These are phyloP conservation scores for Fusarium burgessii DNA, from an alignment of 2,329 filamentous ascomycete genomes.

Conservation along the genomic window DNA sequence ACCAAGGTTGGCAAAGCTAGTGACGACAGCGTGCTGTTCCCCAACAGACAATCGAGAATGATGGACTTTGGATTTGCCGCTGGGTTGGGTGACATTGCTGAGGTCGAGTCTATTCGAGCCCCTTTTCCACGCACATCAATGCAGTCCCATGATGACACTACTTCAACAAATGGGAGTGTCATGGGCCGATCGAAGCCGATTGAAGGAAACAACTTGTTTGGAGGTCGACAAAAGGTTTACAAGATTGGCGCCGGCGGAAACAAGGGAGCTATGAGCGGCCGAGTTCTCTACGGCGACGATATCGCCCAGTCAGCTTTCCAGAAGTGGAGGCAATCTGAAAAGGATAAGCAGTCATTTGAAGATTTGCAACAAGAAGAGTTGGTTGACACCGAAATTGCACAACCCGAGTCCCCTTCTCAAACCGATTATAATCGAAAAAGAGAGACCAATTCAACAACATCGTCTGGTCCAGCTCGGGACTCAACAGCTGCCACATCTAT, in stretches of 20 bases:
- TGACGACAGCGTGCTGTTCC: conserved; percentile 91
- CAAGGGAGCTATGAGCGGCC: conserved; percentile 70
- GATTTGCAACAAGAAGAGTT: conserved; percentile 46
- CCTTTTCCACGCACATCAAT: conserved; percentile 74
- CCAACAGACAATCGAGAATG: conserved; percentile 82
- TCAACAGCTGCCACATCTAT: conserved; percentile 93
- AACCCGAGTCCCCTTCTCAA: conserved; percentile 61
- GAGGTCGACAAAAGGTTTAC: conserved; percentile 95
- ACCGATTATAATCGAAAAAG: conserved; percentile 79
- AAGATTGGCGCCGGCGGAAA: conserved; percentile 73
- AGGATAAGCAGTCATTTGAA: conserved; percentile 59
- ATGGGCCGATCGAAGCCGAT: conserved; percentile 85
- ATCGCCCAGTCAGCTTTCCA: conserved; percentile 87
- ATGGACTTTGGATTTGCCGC: conserved; percentile 74
- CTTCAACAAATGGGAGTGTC: conserved; percentile 74
- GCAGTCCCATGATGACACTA: conserved; percentile 77
- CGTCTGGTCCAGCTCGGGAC: conserved; percentile 74
- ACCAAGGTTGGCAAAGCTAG: conserved; percentile 93
- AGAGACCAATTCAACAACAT: conserved; percentile 88
- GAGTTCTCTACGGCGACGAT: conserved; percentile 88
- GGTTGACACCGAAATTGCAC: conserved; percentile 45
- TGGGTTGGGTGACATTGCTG: conserved; percentile 84
- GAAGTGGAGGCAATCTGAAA: conserved; percentile 73
- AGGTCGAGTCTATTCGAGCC: conserved; percentile 83
- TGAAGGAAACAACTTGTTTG: conserved; percentile 94